Conservation (phyloP, 495 filamentous ascomycete genomes). For the Pyrenula aspistea region DNA sequence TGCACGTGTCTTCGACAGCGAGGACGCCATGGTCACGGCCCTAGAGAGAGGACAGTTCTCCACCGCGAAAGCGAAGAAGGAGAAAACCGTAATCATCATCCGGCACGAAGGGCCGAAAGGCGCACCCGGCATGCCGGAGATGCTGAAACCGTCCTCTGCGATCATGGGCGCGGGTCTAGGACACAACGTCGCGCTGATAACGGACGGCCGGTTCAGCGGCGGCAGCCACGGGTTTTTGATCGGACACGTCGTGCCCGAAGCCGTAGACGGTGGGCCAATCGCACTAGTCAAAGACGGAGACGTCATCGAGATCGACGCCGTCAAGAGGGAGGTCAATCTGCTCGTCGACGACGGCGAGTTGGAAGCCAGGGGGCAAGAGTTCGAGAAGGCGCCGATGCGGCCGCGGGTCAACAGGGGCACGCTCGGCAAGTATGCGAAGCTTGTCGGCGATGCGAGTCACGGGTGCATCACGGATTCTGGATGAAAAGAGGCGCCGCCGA, state of each 20-base stretch:
- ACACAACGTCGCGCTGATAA: conserved; percentile 78
- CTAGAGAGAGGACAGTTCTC: conserved; percentile 71
- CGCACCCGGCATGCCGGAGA: conserved; percentile 97
- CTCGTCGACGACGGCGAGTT: conserved; percentile 69
- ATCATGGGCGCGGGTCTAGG: conserved; percentile 85
- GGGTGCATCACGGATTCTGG: conserved; percentile 45
- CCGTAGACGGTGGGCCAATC: conserved; percentile 70
- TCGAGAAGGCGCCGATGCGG: conserved; percentile 50
- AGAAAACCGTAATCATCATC: conserved; percentile 96
- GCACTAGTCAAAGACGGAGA: conserved; percentile 74
- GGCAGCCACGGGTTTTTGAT: conserved; percentile 95
- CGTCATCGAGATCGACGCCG: conserved; percentile 74
- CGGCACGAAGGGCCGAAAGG: conserved; percentile 93
- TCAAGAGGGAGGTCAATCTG: conserved; percentile 63
- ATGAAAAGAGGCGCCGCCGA: no score
- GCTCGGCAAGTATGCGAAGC: conserved; percentile 76
- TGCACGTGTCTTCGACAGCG: conserved; percentile 76
- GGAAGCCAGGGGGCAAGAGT: conserved; percentile 47
- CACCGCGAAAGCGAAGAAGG: conserved; percentile 93
- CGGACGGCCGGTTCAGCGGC: conserved; percentile 84
- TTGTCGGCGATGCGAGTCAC: conserved; percentile 64
- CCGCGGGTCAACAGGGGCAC: conserved; percentile 72
- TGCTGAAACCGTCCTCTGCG: conserved; percentile 76
- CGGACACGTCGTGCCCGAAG: conserved; percentile 88
- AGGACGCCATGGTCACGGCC: conserved; percentile 67